phyloP scores from a whole-genome alignment of 2,329 filamentous ascomycete species.

The Akanthomyces lecanii region DNA sequence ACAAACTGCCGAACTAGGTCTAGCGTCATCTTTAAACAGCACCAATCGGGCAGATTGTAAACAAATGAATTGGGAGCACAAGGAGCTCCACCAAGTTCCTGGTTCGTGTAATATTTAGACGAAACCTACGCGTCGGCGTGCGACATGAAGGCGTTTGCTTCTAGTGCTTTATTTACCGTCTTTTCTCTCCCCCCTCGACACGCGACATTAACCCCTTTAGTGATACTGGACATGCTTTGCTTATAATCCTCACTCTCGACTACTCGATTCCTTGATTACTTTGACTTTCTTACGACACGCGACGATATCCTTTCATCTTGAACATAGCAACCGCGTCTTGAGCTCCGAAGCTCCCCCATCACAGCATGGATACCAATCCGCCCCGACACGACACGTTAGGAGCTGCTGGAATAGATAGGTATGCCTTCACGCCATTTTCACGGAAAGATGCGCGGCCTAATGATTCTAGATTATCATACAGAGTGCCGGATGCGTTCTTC shows the following conservation, averaged over 20 bases:
- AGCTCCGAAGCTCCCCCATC: neutral
- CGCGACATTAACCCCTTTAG: neutral
- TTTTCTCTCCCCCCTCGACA: neutral
- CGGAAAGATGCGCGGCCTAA: neutral
- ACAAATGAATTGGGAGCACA: conserved; percentile 10
- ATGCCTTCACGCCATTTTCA: neutral
- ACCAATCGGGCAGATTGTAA: conserved; percentile 17
- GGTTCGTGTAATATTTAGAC: neutral
- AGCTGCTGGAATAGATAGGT: conserved; percentile 11
- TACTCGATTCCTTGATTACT: neutral
- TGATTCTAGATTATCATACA: conserved; percentile 10
- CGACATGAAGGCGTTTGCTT: conserved; percentile 6
- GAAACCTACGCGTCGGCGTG: conserved; percentile 15
- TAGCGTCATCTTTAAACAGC: conserved; percentile 1
- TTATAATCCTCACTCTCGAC: neutral
- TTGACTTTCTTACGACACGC: neutral
- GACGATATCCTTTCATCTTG: conserved; percentile 1
- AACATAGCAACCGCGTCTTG: conserved; percentile 8
- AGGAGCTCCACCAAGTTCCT: conserved; percentile 11
- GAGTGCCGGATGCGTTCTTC: conserved; percentile 13
- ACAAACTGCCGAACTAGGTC: conserved; percentile 9
- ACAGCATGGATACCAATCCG: conserved; percentile 13
- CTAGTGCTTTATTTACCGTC: neutral
- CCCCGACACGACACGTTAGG: neutral
- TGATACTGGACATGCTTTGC: neutral